A percentile compares a stretch with the other conserved stretches of the same genome.
phyloP scores from a whole-genome alignment of 1,284 basidiomycete genomes.

The Ceratobasidium sp. region DNA sequence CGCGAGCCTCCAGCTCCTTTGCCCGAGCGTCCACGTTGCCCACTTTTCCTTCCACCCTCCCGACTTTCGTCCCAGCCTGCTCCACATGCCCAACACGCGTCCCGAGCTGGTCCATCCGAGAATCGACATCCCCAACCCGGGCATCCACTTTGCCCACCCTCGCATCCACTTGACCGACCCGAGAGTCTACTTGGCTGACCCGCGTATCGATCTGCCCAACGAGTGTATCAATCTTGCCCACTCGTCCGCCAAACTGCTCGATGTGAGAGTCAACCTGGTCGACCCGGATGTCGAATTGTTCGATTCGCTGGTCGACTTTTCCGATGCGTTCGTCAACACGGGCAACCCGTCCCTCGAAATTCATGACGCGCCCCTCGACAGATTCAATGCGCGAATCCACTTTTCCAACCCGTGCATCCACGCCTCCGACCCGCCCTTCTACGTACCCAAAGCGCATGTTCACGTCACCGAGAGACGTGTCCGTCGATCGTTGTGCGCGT shows the following conservation, averaged over 20 bases:
- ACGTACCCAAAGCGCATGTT: constrained; percentile 56
- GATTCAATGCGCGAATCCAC: constrained; percentile 17
- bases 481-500: constrained; percentile 48
- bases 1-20: constrained; percentile 33
- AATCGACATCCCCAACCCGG: constrained; percentile 22
- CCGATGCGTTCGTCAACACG: constrained; percentile 19
- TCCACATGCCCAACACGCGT: constrained; percentile 31
- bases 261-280: constrained; percentile 27
- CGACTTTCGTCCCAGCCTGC: constrained; percentile 17
- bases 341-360: constrained; percentile 8
- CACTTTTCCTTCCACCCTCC: constrained; percentile 16
- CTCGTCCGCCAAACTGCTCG: constrained; percentile 23
- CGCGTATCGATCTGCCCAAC: constrained; percentile 28
- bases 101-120: constrained; percentile 29
- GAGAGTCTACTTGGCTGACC: constrained; percentile 23
- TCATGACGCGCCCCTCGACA: constrained; percentile 16
- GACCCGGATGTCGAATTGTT: constrained; percentile 9
- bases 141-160: constrained; percentile 21
- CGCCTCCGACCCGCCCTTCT: constrained; percentile 11
- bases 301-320: constrained; percentile 29
- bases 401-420: constrained; percentile 20
- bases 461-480: constrained; percentile 59
- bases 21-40: constrained; percentile 13
- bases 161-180: constrained; percentile 27
- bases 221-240: constrained; percentile 19